Evolutionary conservation across 805 yeast genomes (phyloP).

Genomic region (Cyberlindnera saturnus): DNA sequence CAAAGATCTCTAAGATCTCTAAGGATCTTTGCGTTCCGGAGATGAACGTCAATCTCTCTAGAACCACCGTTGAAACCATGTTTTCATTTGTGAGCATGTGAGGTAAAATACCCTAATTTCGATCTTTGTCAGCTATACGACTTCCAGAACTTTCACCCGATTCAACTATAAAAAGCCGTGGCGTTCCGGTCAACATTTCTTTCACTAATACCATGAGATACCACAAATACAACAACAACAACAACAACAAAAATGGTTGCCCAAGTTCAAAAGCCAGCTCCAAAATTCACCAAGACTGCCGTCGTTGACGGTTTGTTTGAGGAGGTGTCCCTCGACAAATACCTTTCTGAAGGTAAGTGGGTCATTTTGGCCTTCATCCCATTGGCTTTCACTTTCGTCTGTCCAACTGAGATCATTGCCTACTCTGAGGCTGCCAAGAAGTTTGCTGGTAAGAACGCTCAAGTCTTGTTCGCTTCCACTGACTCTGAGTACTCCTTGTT

Average conservation of each 20-base stretch:
- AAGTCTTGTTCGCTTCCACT: slow-evolving; percentile 93
- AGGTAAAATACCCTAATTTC: not conserved
- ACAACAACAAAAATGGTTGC: slow-evolving; percentile 64
- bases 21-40: too few relatives aligned
- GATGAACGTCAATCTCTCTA: too few relatives aligned
- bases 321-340: slow-evolving; percentile 89
- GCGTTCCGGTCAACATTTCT: not conserved
- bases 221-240: not conserved
- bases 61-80: too few relatives aligned
- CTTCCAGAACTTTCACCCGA: slow-evolving; percentile 10
- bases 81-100: too few relatives aligned
- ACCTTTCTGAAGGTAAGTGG: slow-evolving; percentile 85
- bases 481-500: slow-evolving; percentile 96
- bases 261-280: slow-evolving; percentile 92
- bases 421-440: slow-evolving; percentile 92
- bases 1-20: too few relatives aligned
- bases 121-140: slow-evolving; percentile 15
- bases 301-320: slow-evolving; percentile 95
- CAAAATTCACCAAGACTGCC: slow-evolving; percentile 93
- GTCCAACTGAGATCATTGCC: slow-evolving; percentile 99
- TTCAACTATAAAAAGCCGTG: slow-evolving; percentile 8
- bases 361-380: slow-evolving; percentile 96
- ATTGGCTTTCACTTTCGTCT: slow-evolving; percentile 97
- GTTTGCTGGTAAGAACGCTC: slow-evolving; percentile 81
- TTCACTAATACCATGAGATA: not conserved